phyloP scores from a whole-genome alignment of 331 rosid genomes.

The Rhamnella rubrinervis region DNA sequence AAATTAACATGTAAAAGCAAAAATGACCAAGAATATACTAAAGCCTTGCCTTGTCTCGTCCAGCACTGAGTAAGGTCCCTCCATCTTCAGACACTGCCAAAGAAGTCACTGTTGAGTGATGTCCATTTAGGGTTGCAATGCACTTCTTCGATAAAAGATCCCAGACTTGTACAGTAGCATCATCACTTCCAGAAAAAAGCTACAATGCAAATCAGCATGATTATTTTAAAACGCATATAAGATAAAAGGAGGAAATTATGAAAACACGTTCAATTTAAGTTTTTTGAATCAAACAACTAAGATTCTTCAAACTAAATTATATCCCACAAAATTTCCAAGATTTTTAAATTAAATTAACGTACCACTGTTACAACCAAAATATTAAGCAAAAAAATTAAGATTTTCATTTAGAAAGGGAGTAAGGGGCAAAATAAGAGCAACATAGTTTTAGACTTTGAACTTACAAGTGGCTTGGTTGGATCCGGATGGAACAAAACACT shows the following conservation, averaged over 20 bases:
- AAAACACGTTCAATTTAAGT: neutral
- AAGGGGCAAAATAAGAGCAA: neutral
- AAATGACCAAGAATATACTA: neutral
- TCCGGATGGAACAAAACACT: slow-evolving; percentile 76
- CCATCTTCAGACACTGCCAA: slow-evolving; percentile 87
- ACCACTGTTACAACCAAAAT: no score
- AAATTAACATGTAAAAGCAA: neutral
- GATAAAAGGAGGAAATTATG: no score
- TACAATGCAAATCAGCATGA: slow-evolving; percentile 26
- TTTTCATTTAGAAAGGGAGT: neutral
- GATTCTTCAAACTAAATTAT: no score
- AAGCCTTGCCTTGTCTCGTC: slow-evolving; percentile 78
- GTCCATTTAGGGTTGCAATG: slow-evolving; percentile 63
- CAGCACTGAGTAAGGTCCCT: slow-evolving; percentile 78
- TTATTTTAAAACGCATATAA: slow-evolving; percentile 10
- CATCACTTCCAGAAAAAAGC: slow-evolving; percentile 98
- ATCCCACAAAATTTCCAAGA: no score
- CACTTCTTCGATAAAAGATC: slow-evolving; percentile 67
- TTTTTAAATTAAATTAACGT: no score
- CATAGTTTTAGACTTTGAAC: slow-evolving; percentile 19
- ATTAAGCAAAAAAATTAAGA: no score
- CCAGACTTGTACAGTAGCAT: slow-evolving; percentile 80
- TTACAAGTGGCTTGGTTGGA: slow-evolving; percentile 67
- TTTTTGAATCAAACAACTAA: no score
- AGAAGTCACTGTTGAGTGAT: slow-evolving; percentile 79